Evolutionary conservation across 352 stramenopile species (phyloP), one percentile per base, ranked within the genome.

Genomic region (Globisporangium nunn): DNA sequence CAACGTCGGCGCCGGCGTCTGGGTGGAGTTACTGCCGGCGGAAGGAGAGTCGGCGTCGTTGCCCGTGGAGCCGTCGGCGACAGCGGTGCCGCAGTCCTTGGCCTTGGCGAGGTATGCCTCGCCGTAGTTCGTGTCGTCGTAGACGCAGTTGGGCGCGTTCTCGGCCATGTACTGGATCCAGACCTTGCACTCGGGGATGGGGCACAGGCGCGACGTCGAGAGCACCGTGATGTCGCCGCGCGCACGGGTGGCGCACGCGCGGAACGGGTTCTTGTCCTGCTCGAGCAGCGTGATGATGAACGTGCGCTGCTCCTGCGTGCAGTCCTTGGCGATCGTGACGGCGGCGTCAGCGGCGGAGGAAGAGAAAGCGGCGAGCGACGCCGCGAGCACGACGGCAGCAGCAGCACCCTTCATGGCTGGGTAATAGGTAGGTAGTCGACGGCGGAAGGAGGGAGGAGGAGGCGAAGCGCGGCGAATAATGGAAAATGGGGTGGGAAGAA

Each of bases 121-220:
- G 29, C 68, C 67, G 62, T 82, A 87, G 68, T 88, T 86, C 54
- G 64, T 75, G 61, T 75, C 75, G 53, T 86, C 78, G 57, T 81
- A 88, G 56, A 84, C 70, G 70, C 72, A 88, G 60, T 81, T 55
- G 0, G 80, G 80, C 17, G 69, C 52, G 29, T 78, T 76, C 40
- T 66, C 43, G 15, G 72, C 70, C 74, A 88, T 76, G 52, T 85
- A 80, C n/a, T 67, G 44, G 37, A 90, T 56, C 75, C 78, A 88
- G 17, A 49, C 52, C 18, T 56, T 59, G 62, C 77, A 90, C 54
- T 77, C 70, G 8, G 69, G 47, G 48, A 85, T 58, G 43, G 75
- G 64, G 33, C 80, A 88, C 33, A 90, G 62, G 2, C 67, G 64
- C 64, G 62, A 85, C 35, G 78, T 84, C 28, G 52, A 72, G 31